phyloP scores from a whole-genome alignment of 148 eudicot genomes.

The Agrostemma githago region DNA sequence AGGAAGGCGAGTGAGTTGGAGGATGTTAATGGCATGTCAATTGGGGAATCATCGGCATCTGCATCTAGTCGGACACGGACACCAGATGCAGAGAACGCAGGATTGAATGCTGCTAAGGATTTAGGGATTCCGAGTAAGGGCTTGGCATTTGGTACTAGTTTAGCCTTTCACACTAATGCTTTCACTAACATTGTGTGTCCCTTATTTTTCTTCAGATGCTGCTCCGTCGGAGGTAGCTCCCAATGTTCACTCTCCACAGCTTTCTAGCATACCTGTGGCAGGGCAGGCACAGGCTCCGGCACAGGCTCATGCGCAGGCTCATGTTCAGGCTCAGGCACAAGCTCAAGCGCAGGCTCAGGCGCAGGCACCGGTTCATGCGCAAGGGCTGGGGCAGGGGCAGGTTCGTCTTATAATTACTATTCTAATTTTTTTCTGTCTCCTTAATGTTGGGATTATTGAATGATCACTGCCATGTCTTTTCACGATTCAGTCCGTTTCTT shows the following conservation, averaged over 20 bases:
- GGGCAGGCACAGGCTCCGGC: not conserved
- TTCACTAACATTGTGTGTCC: not conserved
- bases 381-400: not conserved
- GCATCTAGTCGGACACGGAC: not conserved
- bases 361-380: no score
- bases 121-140: not conserved
- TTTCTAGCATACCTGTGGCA: not conserved
- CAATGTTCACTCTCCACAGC: constrained; percentile 4
- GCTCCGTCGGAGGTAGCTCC: not conserved
- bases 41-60: not conserved
- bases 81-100: not conserved
- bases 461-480: not conserved
- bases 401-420: constrained; percentile 8
- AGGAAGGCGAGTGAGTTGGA: not conserved
- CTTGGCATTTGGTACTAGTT: not conserved
- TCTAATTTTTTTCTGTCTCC: not conserved
- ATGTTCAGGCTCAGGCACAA: no score
- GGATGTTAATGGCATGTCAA: not conserved
- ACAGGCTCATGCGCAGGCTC: no score
- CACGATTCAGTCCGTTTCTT: not conserved
- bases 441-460: not conserved
- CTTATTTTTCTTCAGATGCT: constrained; percentile 4
- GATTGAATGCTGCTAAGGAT: not conserved
- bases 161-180: not conserved
- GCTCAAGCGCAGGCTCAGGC: no score